Base-by-base conservation (phyloP, 1,284 basidiomycete genomes). In the Irpex sp. region DNA sequence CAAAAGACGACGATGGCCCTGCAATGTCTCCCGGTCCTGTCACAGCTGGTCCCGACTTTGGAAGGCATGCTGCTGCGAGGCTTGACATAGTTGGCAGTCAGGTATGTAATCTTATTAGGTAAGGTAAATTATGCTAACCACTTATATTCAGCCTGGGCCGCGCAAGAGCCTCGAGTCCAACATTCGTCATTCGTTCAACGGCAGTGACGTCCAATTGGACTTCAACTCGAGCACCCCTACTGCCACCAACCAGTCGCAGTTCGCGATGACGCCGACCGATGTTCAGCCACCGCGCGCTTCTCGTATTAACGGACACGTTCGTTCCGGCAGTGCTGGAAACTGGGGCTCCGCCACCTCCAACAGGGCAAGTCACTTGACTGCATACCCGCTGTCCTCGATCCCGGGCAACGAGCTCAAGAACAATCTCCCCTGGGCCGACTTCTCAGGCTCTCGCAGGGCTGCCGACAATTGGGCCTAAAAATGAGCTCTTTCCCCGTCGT, bases 11-110 rank as follows among this genome's bases (percentile, higher is more conserved):
- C 58, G 85, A 83, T 56, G 75, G 81, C 34, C 76, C 81, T 36
- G 80, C 82, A 61, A 84, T 88, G 72, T 90, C 88, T n/a, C 89
- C 90, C 61, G 87, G 83, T 56, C 91, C 91, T 52, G 84, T 91
- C 65, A 93, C 91, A 63, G 91, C 91, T 61, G 91, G 91, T 59
- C 91, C 91, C 64, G 91, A 93, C 74, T 79, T 93, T 58, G 91
- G 91, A 69, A 81, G 91, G 66, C 88, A 90, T 70, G 85, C 85
- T 70, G 82, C 82, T 69, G 82, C 85, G 34, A 82, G 88, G 58
- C 72, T 85, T 68, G 87, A 90, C 69, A 89, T 91, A 69, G 86
- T 90, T 40, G 89, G 88, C 40, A 86, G 85, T 69, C 85, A 87
- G 78, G 90, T 90, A 74, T 64, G 82, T 66, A 64, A 37, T 52